Conservation (phyloP, 805 yeast species). For the Candida corydali region DNA sequence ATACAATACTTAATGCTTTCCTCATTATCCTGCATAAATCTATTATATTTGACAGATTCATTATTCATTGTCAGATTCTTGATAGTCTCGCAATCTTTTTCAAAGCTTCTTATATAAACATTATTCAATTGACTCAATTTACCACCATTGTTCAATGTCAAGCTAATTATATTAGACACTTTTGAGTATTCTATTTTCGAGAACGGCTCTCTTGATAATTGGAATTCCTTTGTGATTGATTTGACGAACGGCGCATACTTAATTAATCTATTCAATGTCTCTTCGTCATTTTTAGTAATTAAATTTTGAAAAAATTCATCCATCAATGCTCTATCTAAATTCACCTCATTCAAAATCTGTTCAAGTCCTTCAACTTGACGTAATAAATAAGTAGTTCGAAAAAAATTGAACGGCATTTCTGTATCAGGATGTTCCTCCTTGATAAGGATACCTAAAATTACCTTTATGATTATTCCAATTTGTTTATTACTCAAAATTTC, state of each 20-base stretch:
- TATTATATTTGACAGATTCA: conserved; percentile 46
- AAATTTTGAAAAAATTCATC: conserved; percentile 29
- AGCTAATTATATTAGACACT: conserved; percentile 28
- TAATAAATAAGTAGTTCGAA: conserved; percentile 32
- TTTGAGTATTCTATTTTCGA: conserved; percentile 15
- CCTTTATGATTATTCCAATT: conserved; percentile 27
- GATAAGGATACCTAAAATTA: conserved; percentile 22
- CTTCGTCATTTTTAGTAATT: conserved; percentile 34
- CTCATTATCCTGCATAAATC: conserved; percentile 60
- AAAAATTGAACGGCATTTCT: conserved; percentile 30
- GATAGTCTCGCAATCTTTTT: conserved; percentile 32
- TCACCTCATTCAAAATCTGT: conserved; percentile 13
- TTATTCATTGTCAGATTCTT: conserved; percentile 32
- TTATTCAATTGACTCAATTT: conserved; percentile 26
- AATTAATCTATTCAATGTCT: conserved; percentile 22
- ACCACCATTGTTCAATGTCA: conserved; percentile 35
- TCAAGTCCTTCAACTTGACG: conserved; percentile 21
- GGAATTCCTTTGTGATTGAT: conserved; percentile 21
- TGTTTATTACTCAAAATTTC: conserved; percentile 30
- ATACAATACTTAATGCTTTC: conserved; percentile 53
- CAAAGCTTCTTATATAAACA: conserved; percentile 30
- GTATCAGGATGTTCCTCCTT: conserved; percentile 9
- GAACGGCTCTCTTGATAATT: conserved; percentile 17
- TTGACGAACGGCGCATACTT: conserved; percentile 27
- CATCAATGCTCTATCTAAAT: conserved; percentile 17